Percentiles rank a stretch among this genome's conserved stretches.
phyloP scores from a whole-genome alignment of 768 basidiomycete species.

The Phanerochaete carnosa region DNA sequence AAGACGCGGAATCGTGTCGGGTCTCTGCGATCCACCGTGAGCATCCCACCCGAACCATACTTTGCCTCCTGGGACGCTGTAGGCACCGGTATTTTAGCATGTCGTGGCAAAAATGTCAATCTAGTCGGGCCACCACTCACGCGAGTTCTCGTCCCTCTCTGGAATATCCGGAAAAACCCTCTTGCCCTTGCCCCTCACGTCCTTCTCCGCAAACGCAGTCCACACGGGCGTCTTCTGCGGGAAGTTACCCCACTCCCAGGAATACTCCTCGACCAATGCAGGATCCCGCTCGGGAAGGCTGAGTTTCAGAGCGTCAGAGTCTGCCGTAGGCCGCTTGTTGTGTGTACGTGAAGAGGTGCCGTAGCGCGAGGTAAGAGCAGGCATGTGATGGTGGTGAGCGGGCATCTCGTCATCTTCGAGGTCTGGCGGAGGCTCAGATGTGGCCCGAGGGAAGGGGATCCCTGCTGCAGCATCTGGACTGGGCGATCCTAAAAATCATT shows the following conservation, averaged over 20 bases:
- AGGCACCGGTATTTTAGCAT: too few relatives aligned
- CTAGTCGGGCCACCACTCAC: neutral
- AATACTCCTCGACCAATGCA: slow-evolving; percentile 57
- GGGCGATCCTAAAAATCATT: slow-evolving; percentile 14
- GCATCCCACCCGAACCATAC: slow-evolving; percentile 51
- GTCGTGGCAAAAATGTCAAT: neutral
- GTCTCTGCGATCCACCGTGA: slow-evolving; percentile 59
- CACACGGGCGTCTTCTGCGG: slow-evolving; percentile 75
- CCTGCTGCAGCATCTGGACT: slow-evolving; percentile 10
- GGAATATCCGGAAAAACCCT: slow-evolving; percentile 8
- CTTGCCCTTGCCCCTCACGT: slow-evolving; percentile 7
- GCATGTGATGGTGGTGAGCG: neutral
- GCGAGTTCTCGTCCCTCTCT: neutral
- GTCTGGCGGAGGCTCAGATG: slow-evolving; percentile 62
- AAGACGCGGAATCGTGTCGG: slow-evolving; percentile 61
- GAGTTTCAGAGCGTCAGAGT: slow-evolving; percentile 10
- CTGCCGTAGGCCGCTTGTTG: neutral
- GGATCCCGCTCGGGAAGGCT: slow-evolving; percentile 9
- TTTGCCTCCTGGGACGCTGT: neutral
- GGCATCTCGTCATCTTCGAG: slow-evolving; percentile 22
- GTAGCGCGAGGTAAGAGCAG: neutral
- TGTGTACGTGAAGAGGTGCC: neutral
- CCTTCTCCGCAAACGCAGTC: slow-evolving; percentile 23
- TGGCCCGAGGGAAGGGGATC: slow-evolving; percentile 44
- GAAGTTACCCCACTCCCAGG: slow-evolving; percentile 94